Conservation (phyloP, 176 grass and related monocot species). For the Carex kokanica region DNA sequence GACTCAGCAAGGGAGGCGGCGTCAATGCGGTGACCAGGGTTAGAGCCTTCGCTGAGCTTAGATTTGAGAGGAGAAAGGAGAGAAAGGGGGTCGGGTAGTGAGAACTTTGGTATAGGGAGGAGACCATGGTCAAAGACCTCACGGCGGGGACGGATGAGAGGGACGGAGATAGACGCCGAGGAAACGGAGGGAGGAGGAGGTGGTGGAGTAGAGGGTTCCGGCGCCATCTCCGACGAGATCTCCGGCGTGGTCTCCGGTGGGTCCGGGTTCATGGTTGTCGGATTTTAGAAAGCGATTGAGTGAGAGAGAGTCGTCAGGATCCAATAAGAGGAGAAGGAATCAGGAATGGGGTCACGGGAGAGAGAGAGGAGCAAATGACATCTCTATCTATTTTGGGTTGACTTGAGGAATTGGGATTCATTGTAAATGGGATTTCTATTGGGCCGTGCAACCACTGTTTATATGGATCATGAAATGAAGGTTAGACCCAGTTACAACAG, state of each 20-base stretch:
- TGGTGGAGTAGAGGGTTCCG: slow-evolving; percentile 39
- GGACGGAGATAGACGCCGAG: not conserved
- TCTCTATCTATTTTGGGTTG: slow-evolving; percentile 20
- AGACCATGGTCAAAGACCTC: slow-evolving; percentile 93
- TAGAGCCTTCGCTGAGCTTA: slow-evolving; percentile 39
- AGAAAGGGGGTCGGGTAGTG: slow-evolving; percentile 65
- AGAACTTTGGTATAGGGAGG: slow-evolving; percentile 80
- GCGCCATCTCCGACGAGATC: slow-evolving; percentile 43
- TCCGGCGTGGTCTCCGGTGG: slow-evolving; percentile 21
- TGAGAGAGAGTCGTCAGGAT: not conserved
- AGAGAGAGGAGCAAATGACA: not conserved
- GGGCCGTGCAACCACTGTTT: not conserved
- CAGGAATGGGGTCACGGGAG: not conserved
- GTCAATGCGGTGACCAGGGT: slow-evolving; percentile 40
- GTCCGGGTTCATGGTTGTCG: slow-evolving; percentile 21
- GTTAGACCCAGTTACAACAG: not conserved
- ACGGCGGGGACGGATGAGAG: slow-evolving; percentile 69
- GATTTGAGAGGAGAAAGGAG: slow-evolving; percentile 57
- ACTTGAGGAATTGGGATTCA: not conserved
- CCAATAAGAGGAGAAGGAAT: not conserved
- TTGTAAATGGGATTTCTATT: not conserved
- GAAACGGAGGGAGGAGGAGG: not conserved
- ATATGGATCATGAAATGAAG: not conserved
- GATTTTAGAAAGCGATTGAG: not conserved
- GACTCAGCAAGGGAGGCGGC: slow-evolving; percentile 50